These are phyloP conservation scores for Rosa hybrid DNA, from an alignment of 331 rosid species.

Conservation along the genomic window DNA sequence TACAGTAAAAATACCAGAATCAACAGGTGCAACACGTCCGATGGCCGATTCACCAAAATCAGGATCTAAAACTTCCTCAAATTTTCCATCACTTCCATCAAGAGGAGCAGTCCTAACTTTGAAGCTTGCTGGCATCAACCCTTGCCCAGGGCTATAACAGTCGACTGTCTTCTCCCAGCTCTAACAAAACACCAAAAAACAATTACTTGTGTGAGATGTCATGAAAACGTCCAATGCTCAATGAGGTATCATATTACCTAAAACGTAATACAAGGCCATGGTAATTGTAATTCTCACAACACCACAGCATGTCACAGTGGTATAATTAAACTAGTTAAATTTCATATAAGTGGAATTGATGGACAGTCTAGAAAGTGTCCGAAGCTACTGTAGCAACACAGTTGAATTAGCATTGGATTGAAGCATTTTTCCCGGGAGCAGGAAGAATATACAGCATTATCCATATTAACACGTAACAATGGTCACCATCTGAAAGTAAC, in stretches of 20 bases:
- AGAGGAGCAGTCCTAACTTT: conserved; percentile 68
- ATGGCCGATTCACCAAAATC: conserved; percentile 98
- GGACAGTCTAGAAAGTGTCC: background rate
- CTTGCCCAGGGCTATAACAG: conserved; percentile 97
- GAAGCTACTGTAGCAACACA: background rate
- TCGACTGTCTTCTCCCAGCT: conserved; percentile 96
- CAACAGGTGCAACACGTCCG: conserved; percentile 96
- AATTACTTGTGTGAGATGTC: conserved; percentile 14
- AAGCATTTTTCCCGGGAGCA: background rate
- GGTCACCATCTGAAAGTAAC: background rate
- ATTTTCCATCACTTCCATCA: conserved; percentile 68
- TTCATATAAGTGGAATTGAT: background rate
- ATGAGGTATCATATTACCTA: background rate
- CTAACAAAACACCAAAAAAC: conserved; percentile 37
- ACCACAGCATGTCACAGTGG: background rate
- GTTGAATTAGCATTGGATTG: background rate
- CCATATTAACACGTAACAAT: background rate
- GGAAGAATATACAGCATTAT: background rate
- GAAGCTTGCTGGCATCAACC: conserved; percentile 95
- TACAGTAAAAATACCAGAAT: conserved; percentile 57
- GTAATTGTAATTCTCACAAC: background rate
- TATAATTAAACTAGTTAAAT: background rate
- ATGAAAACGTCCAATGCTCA: conserved; percentile 10
- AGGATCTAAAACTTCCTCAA: conserved; percentile 89
- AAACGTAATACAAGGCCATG: background rate